A percentile compares a stretch with the other conserved stretches of the same genome.
phyloP scores from a whole-genome alignment of 345 rosid species.

The Bruguiera parviflora region DNA sequence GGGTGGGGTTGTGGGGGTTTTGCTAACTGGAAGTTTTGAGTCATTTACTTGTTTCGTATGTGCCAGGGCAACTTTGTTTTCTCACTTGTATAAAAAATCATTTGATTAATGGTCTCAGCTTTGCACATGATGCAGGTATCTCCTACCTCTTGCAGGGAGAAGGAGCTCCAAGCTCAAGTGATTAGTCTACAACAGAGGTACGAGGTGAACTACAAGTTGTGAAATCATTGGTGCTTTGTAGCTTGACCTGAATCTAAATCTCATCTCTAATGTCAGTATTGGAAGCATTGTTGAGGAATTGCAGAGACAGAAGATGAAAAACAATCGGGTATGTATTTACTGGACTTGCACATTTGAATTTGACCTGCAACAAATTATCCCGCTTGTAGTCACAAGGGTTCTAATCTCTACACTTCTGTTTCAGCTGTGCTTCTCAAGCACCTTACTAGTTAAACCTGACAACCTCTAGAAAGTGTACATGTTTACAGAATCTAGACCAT shows the following conservation, averaged over 20 bases:
- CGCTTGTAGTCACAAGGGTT: neutral
- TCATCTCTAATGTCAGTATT: conserved; percentile 46
- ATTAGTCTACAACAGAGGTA: conserved; percentile 79
- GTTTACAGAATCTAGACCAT: too few species aligned
- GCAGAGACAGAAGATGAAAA: conserved; percentile 67
- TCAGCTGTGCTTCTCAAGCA: too few species aligned
- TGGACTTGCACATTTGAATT: neutral
- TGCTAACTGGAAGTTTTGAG: too few species aligned
- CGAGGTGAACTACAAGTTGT: neutral
- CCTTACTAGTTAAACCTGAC: too few species aligned
- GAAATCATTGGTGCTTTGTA: neutral
- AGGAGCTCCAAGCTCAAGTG: conserved; percentile 69
- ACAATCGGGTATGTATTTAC: conserved; percentile 56
- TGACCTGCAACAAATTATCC: neutral
- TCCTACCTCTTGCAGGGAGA: conserved; percentile 57
- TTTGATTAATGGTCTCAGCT: conserved; percentile 15
- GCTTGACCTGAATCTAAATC: conserved; percentile 15
- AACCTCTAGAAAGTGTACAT: too few species aligned
- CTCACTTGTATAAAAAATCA: neutral
- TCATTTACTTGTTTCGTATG: neutral
- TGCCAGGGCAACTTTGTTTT: neutral
- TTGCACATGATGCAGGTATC: conserved; percentile 44
- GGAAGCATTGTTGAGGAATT: conserved; percentile 67
- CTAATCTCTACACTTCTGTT: neutral
- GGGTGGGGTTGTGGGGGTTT: too few species aligned